Conservation (phyloP, 2,329 filamentous ascomycete genomes). For the Zarea fungicola region DNA sequence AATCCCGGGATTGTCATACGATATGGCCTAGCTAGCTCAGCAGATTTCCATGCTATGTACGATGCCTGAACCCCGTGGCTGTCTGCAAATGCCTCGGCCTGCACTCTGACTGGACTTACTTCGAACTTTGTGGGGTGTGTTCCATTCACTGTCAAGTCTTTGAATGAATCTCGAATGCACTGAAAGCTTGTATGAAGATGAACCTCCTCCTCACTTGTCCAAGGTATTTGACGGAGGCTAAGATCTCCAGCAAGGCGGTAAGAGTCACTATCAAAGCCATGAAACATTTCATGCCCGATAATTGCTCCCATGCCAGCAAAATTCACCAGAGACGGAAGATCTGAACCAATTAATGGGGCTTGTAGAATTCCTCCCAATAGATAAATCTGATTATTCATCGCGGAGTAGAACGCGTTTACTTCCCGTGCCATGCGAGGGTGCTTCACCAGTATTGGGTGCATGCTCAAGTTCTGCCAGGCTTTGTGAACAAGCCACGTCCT, state of each 20-base stretch:
- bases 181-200: background rate
- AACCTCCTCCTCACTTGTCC: background rate
- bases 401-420: too few species aligned
- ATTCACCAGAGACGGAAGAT: background rate
- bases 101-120: background rate
- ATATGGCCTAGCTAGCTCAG: background rate
- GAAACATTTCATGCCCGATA: background rate
- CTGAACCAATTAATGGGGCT: background rate
- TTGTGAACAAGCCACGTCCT: too few species aligned
- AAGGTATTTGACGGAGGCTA: background rate
- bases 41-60: constrained; percentile 52
- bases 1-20: constrained; percentile 40
- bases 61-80: constrained; percentile 44
- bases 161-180: background rate
- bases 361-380: background rate
- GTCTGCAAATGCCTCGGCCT: background rate
- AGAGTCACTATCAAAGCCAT: background rate
- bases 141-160: background rate
- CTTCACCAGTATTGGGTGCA: too few species aligned
- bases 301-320: background rate
- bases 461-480: too few species aligned
- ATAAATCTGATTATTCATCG: too few species aligned
- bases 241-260: background rate
- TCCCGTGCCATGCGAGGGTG: too few species aligned
- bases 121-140: background rate